Evolutionary conservation across 2,329 filamentous ascomycete genomes (phyloP).

Genomic region (Chrysoporthe puriensis): DNA sequence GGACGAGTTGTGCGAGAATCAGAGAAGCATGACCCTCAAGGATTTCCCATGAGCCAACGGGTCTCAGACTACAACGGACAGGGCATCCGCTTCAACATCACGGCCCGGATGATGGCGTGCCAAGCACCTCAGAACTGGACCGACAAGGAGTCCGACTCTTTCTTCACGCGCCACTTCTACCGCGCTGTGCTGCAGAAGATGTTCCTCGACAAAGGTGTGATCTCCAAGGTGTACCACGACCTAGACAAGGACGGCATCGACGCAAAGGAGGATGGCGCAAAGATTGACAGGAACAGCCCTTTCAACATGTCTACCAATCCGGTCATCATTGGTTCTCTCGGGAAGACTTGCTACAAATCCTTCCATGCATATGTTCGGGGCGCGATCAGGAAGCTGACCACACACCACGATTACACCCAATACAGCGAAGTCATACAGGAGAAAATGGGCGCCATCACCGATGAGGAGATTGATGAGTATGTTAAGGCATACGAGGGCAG

Average conservation of each 20-base stretch:
- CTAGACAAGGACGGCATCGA: slow-evolving; percentile 26
- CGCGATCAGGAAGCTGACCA: slow-evolving; percentile 74
- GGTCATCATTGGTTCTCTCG: slow-evolving; percentile 83
- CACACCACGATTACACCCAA: slow-evolving; percentile 58
- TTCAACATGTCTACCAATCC: slow-evolving; percentile 70
- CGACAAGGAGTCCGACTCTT: slow-evolving; percentile 74
- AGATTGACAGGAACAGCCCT: slow-evolving; percentile 40
- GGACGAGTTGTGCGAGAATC: slow-evolving; percentile 72
- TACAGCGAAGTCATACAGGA: slow-evolving; percentile 64
- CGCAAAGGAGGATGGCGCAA: not conserved
- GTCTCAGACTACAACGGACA: slow-evolving; percentile 61
- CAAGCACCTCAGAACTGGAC: slow-evolving; percentile 96
- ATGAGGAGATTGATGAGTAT: slow-evolving; percentile 76
- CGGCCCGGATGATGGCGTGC: slow-evolving; percentile 96
- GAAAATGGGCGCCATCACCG: slow-evolving; percentile 70
- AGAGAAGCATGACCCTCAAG: slow-evolving; percentile 79
- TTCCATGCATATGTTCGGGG: slow-evolving; percentile 80
- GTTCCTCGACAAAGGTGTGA: slow-evolving; percentile 83
- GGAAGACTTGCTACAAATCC: slow-evolving; percentile 77
- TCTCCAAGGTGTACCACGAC: slow-evolving; percentile 60
- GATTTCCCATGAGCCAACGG: slow-evolving; percentile 86
- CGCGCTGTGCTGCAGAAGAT: slow-evolving; percentile 88
- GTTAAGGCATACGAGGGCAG: slow-evolving; percentile 64
- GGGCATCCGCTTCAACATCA: slow-evolving; percentile 89
- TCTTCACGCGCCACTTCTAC: slow-evolving; percentile 93